A percentile compares a stretch with the other conserved stretches of the same genome.
These are phyloP conservation scores for Eimeria necatrix DNA, from an alignment of 169 alveolate species.

Conservation along the genomic window DNA sequence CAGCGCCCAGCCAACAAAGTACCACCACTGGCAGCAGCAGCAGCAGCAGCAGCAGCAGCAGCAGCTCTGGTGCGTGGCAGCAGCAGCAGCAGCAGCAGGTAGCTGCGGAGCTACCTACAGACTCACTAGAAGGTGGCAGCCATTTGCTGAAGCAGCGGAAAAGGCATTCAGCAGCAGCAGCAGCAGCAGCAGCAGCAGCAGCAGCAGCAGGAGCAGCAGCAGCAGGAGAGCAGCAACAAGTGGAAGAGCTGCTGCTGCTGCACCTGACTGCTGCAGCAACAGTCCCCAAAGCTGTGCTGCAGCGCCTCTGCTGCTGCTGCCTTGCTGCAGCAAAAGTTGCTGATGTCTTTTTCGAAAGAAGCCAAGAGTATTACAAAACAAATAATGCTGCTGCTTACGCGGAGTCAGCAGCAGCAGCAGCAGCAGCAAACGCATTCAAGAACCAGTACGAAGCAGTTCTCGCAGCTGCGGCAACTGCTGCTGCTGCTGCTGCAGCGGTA, in stretches of 20 bases:
- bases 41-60: slow-evolving; percentile 27
- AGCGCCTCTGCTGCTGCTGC: slow-evolving; percentile 32
- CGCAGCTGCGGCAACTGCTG: not conserved
- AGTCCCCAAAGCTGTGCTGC: slow-evolving; percentile 3
- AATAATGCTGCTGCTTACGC: slow-evolving; percentile 73
- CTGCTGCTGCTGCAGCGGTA: not conserved
- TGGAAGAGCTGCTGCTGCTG: slow-evolving; percentile 29
- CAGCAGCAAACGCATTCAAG: not conserved
- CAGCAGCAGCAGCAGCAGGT: not conserved
- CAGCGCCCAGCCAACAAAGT: not conserved
- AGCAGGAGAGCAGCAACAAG: not conserved
- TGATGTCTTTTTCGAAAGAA: slow-evolving; percentile 91
- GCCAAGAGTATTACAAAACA: slow-evolving; percentile 91
- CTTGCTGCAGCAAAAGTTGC: slow-evolving; percentile 88
- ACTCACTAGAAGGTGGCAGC: too few relatives aligned
- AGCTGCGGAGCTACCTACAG: not conserved
- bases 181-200: slow-evolving; percentile 17
- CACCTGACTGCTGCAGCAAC: slow-evolving; percentile 13
- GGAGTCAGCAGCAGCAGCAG: not conserved
- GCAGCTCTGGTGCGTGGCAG: not conserved
- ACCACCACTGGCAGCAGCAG: too few relatives aligned
- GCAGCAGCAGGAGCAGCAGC: not conserved
- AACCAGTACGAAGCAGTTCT: not conserved
- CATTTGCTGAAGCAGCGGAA: not conserved
- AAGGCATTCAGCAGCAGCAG: slow-evolving; percentile 31